A percentile compares a stretch with the other conserved stretches of the same genome.
phyloP scores from a whole-genome alignment of 202 grass and related monocot genomes.

The Eragrostis tef region DNA sequence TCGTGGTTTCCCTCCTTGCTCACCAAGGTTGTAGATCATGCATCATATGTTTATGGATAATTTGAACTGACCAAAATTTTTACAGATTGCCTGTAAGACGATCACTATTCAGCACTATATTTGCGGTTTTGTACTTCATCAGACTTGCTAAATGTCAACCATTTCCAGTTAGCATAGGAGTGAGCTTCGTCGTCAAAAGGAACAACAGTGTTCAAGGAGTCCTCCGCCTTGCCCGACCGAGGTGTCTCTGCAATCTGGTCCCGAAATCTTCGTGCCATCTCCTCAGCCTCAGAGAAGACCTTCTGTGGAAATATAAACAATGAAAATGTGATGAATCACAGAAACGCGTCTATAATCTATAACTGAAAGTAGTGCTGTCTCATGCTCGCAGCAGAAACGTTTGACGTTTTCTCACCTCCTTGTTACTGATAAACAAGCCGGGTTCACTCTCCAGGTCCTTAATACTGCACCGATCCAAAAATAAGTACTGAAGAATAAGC shows the following conservation, averaged over 20 bases:
- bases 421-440: conserved; percentile 72
- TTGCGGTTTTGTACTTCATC: conserved; percentile 6
- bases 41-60: neutral
- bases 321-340: neutral
- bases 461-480: conserved; percentile 45
- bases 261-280: conserved; percentile 68
- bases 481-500: neutral
- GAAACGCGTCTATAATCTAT: neutral
- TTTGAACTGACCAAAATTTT: conserved; percentile 37
- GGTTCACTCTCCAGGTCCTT: conserved; percentile 83
- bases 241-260: conserved; percentile 43
- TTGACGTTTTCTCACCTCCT: conserved; percentile 51
- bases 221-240: conserved; percentile 14
- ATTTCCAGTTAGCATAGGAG: conserved; percentile 77
- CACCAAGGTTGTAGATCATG: too few species aligned
- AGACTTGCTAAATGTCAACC: conserved; percentile 65
- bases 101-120: neutral
- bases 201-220: neutral
- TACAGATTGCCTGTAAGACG: neutral
- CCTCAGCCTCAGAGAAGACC: conserved; percentile 74
- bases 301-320: conserved; percentile 52
- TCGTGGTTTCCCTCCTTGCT: too few species aligned
- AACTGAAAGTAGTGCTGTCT: neutral
- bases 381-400: neutral
- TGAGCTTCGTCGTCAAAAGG: conserved; percentile 60